A percentile compares a stretch with the other conserved stretches of the same genome.
phyloP scores from a whole-genome alignment of 2,329 filamentous ascomycete genomes.

The Setomelanomma holmii region DNA sequence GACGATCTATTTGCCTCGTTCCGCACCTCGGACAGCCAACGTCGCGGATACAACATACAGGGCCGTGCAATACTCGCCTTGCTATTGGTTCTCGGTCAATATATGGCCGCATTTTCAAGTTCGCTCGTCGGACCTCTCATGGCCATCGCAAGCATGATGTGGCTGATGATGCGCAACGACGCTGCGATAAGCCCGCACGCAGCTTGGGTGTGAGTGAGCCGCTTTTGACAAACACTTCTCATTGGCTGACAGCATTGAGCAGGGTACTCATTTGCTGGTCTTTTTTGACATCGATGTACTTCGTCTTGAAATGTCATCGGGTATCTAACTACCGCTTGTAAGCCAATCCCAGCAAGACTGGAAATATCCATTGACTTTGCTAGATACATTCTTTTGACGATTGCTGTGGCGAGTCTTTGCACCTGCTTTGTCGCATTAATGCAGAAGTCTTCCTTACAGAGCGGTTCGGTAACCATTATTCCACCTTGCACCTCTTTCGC shows the following conservation, averaged over 20 bases:
- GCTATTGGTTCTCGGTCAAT: neutral
- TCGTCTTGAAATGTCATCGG: constrained; percentile 16
- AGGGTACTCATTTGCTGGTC: constrained; percentile 23
- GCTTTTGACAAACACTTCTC: neutral
- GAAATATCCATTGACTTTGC: constrained; percentile 1
- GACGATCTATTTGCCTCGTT: neutral
- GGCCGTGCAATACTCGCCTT: neutral
- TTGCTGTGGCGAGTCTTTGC: constrained; percentile 13
- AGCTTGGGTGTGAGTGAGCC: constrained; percentile 27
- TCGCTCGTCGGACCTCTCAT: constrained; percentile 18
- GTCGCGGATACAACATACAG: neutral
- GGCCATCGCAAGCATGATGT: constrained; percentile 28
- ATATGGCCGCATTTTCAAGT: neutral
- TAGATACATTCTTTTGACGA: constrained; percentile 19
- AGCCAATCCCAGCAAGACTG: neutral
- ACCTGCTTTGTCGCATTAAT: constrained; percentile 24
- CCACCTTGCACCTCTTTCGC: constrained; percentile 29
- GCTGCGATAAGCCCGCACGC: constrained; percentile 15
- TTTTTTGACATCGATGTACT: constrained; percentile 13
- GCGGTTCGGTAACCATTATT: constrained; percentile 23
- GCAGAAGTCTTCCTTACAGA: constrained; percentile 21
- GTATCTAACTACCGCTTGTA: constrained; percentile 16
- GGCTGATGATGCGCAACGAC: constrained; percentile 30
- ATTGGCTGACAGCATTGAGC: neutral
- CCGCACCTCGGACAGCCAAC: neutral